Conservation (phyloP, 73 alveolate genomes). For the Durusdinium trenchii region DNA sequence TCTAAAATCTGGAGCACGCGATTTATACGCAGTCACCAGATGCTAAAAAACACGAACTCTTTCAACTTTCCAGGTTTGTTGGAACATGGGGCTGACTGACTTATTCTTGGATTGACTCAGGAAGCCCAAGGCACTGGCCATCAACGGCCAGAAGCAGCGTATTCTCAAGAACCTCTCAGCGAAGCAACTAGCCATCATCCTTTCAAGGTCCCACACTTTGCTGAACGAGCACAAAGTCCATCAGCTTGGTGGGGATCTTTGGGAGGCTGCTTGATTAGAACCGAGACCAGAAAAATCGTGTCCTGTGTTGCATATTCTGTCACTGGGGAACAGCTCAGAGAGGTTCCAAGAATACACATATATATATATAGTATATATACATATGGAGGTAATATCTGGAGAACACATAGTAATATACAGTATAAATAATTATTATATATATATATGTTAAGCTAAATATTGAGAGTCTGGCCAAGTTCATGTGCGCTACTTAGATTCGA, state of each 20-base stretch:
- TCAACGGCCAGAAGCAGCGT: slow-evolving; percentile 8
- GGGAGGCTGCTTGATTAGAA: background rate
- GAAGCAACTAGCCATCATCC: background rate
- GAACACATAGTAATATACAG: too few relatives aligned
- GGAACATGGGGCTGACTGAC: too few relatives aligned
- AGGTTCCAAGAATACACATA: too few relatives aligned
- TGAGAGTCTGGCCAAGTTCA: background rate
- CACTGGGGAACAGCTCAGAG: too few relatives aligned
- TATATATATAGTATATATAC: too few relatives aligned
- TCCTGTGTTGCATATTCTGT: too few relatives aligned
- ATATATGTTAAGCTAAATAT: background rate
- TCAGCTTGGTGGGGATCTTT: background rate
- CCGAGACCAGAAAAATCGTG: too few relatives aligned
- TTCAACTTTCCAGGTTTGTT: too few relatives aligned
- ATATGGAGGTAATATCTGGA: too few relatives aligned
- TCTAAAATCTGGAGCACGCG: background rate
- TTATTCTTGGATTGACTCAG: background rate
- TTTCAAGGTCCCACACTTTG: background rate
- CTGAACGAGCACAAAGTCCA: background rate
- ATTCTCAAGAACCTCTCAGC: background rate
- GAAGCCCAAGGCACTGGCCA: slow-evolving; percentile 9
- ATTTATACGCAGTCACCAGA: too few relatives aligned
- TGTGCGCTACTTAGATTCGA: background rate
- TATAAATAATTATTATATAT: too few relatives aligned
- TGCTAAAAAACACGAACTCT: too few relatives aligned